Evolutionary conservation across 257 asterid species (phyloP), one percentile per base, ranked within the genome.

Genomic region (Capsicum baccatum): DNA sequence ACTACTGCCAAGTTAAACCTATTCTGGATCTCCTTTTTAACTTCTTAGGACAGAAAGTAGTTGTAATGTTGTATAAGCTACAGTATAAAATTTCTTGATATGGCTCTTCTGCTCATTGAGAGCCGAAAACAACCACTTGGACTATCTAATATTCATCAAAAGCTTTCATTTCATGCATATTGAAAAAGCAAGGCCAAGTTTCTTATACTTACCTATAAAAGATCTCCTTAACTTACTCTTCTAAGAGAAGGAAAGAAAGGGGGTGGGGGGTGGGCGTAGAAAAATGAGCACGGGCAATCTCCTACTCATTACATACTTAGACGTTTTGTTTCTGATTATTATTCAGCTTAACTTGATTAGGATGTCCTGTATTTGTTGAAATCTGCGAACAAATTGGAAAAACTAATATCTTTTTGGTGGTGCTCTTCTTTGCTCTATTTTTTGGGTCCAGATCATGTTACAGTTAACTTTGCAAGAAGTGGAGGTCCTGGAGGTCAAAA

Each of bases 401-500:
- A 48, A 2, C 63, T 76, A 76, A 39, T 15, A 21, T 2, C 26
- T 17, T 76, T 71, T n/a, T 71, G 56, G 50, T 78, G 82, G 48
- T 54, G 15, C 39, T 78, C 63, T 26, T 83, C 59, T 70, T 84
- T 83, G 19, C 55, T 48, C 78, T 88, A 19, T 55, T 33, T 42
- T 60, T 39, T 67, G 3, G 48, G 54, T 80, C 74, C 66, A 97
- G 98, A 97, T 82, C 98, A 92, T 69, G 98, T 97, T 83, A 87
- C 92, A 17, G 89, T 97, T 82, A 89, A 88, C 89, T 95, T 94
- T 88, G 97, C 98, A 63, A 95, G 93, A 83, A 97, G 98, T 84
- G 89, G 99, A 84, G 99, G 97, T 17, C 98, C 98, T 86, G 98
- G 97, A 84, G 99, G 96, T 71, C 97, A 93, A 90, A 93, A 95